Conservation (phyloP, 2,329 filamentous ascomycete genomes). For the Colletotrichum sp. region DNA sequence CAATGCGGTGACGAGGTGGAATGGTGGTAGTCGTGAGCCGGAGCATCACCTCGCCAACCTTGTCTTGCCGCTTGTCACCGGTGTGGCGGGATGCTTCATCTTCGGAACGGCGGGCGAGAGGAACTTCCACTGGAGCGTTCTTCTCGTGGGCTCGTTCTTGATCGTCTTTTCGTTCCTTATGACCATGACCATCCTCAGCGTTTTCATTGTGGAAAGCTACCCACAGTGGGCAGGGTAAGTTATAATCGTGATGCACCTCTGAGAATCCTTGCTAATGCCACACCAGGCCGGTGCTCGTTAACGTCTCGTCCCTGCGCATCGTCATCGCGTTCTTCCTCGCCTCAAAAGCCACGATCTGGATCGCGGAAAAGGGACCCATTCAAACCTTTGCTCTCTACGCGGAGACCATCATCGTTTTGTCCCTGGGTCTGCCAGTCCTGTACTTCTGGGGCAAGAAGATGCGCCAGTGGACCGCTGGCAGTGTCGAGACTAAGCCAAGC, state of each 20-base stretch:
- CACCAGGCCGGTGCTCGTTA: conserved; percentile 34
- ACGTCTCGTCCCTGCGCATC: conserved; percentile 35
- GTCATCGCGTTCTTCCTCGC: conserved; percentile 34
- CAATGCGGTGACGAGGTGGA: conserved; percentile 31
- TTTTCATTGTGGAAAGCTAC: conserved; percentile 37
- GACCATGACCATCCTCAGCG: conserved; percentile 31
- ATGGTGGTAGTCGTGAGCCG: conserved; percentile 31
- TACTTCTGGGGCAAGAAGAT: conserved; percentile 25
- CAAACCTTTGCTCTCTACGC: conserved; percentile 33
- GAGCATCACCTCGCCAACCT: conserved; percentile 37
- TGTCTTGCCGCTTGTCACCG: conserved; percentile 31
- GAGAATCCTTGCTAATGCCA: not conserved
- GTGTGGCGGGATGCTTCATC: conserved; percentile 33
- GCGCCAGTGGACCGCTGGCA: conserved; percentile 33
- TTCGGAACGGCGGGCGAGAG: conserved; percentile 33
- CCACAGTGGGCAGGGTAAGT: conserved; percentile 25
- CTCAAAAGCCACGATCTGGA: conserved; percentile 31
- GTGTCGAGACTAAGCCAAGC: conserved; percentile 16
- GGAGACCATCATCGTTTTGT: conserved; percentile 33
- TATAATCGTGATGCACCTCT: accelerated
- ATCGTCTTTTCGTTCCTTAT: conserved; percentile 33
- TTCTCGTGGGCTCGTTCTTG: conserved; percentile 31
- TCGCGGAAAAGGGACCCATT: conserved; percentile 29
- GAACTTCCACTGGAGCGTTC: conserved; percentile 29
- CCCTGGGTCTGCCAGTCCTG: conserved; percentile 32